phyloP scores from a whole-genome alignment of 106 monocot genomes.

The Vanilla planifolia region DNA sequence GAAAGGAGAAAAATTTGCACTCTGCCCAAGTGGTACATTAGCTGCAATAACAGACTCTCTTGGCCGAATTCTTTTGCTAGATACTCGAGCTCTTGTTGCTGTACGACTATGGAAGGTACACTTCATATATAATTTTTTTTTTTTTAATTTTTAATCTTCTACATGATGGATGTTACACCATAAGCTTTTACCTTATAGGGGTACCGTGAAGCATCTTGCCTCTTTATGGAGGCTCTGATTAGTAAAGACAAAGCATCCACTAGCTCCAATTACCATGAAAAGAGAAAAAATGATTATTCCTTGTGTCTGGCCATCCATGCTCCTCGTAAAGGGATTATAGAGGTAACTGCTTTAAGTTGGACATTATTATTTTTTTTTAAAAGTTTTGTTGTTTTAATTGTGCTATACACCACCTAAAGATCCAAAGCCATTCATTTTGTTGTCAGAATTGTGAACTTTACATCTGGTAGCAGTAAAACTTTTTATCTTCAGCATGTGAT shows the following conservation, averaged over 20 bases:
- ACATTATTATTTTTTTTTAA: background rate
- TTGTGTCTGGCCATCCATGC: conserved; percentile 96
- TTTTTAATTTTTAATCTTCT: background rate
- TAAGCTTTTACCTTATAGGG: conserved; percentile 41
- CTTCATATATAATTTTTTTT: conserved; percentile 1
- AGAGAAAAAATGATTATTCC: conserved; percentile 70
- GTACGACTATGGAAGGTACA: conserved; percentile 94
- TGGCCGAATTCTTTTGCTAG: conserved; percentile 81
- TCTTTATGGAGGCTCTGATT: conserved; percentile 82
- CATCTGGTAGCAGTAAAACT: too few relatives aligned
- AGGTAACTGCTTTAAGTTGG: conserved; percentile 42
- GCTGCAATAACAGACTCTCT: conserved; percentile 98
- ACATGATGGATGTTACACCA: background rate
- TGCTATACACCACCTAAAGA: too few relatives aligned
- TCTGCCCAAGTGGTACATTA: conserved; percentile 87
- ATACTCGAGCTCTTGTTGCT: conserved; percentile 92
- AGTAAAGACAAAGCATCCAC: conserved; percentile 56
- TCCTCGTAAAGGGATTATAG: conserved; percentile 83
- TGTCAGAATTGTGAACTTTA: too few relatives aligned
- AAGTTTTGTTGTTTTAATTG: too few relatives aligned
- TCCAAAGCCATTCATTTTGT: too few relatives aligned
- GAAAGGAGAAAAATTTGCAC: conserved; percentile 83
- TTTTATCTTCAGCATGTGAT: too few relatives aligned
- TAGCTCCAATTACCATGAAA: conserved; percentile 31
- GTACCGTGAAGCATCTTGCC: conserved; percentile 91